These are phyloP conservation scores for Oryza brachyantha DNA, from an alignment of 176 grass and related monocot species.

Conservation along the genomic window DNA sequence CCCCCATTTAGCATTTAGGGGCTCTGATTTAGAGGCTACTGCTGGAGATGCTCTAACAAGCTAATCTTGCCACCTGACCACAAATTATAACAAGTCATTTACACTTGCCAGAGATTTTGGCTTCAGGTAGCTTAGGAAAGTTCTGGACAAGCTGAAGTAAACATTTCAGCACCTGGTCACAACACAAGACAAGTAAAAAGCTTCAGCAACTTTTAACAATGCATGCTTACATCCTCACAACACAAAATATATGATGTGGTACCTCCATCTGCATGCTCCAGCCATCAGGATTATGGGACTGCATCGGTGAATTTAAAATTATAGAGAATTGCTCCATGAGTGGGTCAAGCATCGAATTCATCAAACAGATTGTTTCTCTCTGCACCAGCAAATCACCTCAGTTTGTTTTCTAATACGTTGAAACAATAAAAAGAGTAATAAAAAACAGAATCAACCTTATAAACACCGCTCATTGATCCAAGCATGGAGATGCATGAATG, in stretches of 20 bases:
- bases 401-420: conserved; percentile 3
- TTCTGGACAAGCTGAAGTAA: conserved; percentile 94
- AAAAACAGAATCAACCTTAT: conserved; percentile 54
- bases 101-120: conserved; percentile 69
- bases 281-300: conserved; percentile 86
- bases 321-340: conserved; percentile 77
- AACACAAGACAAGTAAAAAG: conserved; percentile 31
- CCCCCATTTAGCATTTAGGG: no score
- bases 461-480: conserved; percentile 92
- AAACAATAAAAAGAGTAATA: conserved; percentile 5
- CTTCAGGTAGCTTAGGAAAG: conserved; percentile 71
- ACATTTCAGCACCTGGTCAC: conserved; percentile 92
- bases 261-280: conserved; percentile 99
- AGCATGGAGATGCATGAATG: conserved; percentile 95
- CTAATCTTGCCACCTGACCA: neutral
- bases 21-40: no score
- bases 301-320: conserved; percentile 69
- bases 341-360: conserved; percentile 72
- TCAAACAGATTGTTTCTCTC: conserved; percentile 74
- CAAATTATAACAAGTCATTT: neutral
- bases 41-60: no score
- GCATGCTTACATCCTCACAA: neutral
- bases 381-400: conserved; percentile 38
- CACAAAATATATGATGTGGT: conserved; percentile 14
- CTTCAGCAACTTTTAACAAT: conserved; percentile 27